Evolutionary conservation across 83 land plant genomes (phyloP).

Genomic region (Larix sibirica): DNA sequence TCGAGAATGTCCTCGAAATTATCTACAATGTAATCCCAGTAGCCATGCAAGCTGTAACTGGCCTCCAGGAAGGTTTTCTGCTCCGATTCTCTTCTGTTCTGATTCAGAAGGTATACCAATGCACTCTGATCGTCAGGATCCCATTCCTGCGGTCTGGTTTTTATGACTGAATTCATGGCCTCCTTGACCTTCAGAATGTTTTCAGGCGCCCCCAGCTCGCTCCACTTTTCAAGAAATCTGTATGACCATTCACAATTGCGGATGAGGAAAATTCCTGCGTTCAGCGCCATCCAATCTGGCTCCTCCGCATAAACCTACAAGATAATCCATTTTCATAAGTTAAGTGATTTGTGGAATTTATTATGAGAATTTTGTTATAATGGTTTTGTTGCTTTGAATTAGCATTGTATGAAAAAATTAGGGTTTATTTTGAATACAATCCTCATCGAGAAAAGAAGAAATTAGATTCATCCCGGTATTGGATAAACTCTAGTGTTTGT

Average conservation of each 20-base stretch:
- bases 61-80: slow-evolving; percentile 16
- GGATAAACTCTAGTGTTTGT: no score
- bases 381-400: no score
- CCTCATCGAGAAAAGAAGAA: no score
- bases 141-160: slow-evolving; percentile 24
- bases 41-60: slow-evolving; percentile 31
- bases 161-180: slow-evolving; percentile 13
- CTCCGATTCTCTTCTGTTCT: slow-evolving; percentile 2
- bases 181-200: neutral
- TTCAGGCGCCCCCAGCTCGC: slow-evolving; percentile 14
- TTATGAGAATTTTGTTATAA: no score
- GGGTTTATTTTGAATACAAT: no score
- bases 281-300: slow-evolving; percentile 23
- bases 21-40: slow-evolving; percentile 26
- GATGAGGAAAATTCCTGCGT: slow-evolving; percentile 33
- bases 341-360: no score
- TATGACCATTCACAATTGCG: slow-evolving; percentile 32
- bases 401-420: no score
- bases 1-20: slow-evolving; percentile 12
- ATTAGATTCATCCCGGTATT: no score
- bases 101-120: slow-evolving; percentile 21
- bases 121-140: slow-evolving; percentile 35
- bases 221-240: slow-evolving; percentile 24
- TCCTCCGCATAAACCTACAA: slow-evolving; percentile 28
- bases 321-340: neutral